Percentiles rank a stretch among this genome's conserved stretches.
Evolutionary conservation across 1,284 basidiomycete genomes (phyloP).

Genomic region (Pyrrhoderma noxium): DNA sequence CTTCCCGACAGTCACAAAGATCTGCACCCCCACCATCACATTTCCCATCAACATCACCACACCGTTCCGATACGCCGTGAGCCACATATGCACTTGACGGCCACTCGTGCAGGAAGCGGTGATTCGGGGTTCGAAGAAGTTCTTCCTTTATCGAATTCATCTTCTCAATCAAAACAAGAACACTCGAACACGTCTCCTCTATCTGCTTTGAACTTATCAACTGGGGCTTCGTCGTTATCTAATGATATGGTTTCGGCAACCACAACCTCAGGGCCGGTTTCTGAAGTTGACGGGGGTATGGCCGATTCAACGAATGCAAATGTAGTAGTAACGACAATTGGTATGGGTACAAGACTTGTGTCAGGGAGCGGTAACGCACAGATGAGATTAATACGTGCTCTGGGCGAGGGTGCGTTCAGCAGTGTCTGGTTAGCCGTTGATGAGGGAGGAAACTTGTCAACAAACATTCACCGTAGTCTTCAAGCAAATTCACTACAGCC

Average conservation of each 20-base stretch:
- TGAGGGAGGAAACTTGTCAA: slow-evolving; percentile 27
- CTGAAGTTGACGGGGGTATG: no score
- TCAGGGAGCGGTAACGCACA: slow-evolving; percentile 24
- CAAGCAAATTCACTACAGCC: slow-evolving; percentile 20
- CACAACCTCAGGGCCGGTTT: no score
- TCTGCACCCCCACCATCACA: neutral
- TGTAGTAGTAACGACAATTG: neutral
- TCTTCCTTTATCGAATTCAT: slow-evolving; percentile 21
- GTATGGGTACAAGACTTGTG: neutral
- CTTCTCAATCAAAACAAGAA: no score
- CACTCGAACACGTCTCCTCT: no score
- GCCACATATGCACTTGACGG: slow-evolving; percentile 5
- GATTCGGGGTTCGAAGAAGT: slow-evolving; percentile 12
- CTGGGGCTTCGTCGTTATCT: no score
- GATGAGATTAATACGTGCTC: slow-evolving; percentile 37
- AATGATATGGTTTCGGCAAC: no score
- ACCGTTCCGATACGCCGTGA: slow-evolving; percentile 12
- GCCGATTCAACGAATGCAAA: no score
- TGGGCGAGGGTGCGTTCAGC: slow-evolving; percentile 74
- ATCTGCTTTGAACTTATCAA: no score
- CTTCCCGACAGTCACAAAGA: neutral
- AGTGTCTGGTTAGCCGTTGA: slow-evolving; percentile 70
- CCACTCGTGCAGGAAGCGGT: slow-evolving; percentile 3
- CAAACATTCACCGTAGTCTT: slow-evolving; percentile 27
- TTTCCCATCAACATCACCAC: neutral